phyloP scores from a whole-genome alignment of 257 asterid genomes.

The Datura wrightii region DNA sequence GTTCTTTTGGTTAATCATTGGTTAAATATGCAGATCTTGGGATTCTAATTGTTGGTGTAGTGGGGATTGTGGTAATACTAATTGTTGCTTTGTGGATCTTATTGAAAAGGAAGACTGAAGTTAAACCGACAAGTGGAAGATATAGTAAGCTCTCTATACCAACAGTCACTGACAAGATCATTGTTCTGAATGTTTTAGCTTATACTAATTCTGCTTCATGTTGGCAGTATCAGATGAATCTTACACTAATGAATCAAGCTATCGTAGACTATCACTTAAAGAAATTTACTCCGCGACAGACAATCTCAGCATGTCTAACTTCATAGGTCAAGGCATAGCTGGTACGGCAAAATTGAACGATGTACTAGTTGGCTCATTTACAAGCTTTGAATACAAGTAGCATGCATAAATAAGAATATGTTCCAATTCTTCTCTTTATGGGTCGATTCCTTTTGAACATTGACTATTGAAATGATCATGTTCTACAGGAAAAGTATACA shows the following conservation, averaged over 20 bases:
- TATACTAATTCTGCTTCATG: constrained; percentile 14
- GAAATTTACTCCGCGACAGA: constrained; percentile 63
- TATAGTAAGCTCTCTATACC: constrained; percentile 41
- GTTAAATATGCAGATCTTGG: constrained; percentile 48
- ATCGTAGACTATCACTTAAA: constrained; percentile 48
- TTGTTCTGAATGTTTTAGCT: constrained; percentile 2
- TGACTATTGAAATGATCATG: constrained; percentile 18
- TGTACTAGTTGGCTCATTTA: background rate
- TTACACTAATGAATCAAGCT: constrained; percentile 45
- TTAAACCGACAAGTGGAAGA: constrained; percentile 36
- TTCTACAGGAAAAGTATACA: constrained; percentile 73
- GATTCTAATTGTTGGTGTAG: constrained; percentile 51
- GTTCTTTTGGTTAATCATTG: background rate
- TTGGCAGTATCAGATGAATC: constrained; percentile 42
- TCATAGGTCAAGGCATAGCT: constrained; percentile 87
- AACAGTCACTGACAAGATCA: background rate
- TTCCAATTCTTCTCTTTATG: background rate
- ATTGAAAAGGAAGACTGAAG: constrained; percentile 39
- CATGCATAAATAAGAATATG: background rate
- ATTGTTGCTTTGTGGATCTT: constrained; percentile 40
- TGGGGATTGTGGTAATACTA: constrained; percentile 40
- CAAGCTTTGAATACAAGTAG: background rate
- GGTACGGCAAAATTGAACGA: constrained; percentile 43
- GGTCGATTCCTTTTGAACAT: background rate
- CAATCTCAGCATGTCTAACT: constrained; percentile 64